phyloP scores from a whole-genome alignment of 2,329 filamentous ascomycete species.

The Zasmidium citrigriseum region DNA sequence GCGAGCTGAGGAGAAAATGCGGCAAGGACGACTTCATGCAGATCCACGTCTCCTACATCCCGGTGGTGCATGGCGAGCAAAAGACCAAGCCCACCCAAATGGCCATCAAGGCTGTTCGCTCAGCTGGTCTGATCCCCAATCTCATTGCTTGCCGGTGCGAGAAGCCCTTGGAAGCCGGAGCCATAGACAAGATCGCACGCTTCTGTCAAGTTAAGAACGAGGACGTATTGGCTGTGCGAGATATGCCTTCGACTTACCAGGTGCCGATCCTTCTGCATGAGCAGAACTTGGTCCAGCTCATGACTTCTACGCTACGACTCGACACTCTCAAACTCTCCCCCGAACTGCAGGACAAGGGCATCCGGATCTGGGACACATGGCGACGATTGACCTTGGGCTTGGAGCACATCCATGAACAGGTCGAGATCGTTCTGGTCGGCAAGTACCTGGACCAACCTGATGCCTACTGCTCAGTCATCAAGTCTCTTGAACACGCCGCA shows the following conservation, averaged over 20 bases:
- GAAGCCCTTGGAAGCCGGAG: conserved; percentile 68
- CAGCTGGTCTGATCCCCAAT: conserved; percentile 66
- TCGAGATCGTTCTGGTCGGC: conserved; percentile 84
- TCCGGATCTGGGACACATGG: conserved; percentile 77
- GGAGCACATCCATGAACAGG: conserved; percentile 65
- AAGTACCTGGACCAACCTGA: conserved; percentile 88
- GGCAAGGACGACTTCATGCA: conserved; percentile 81
- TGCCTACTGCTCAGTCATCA: conserved; percentile 80
- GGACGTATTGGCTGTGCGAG: conserved; percentile 83
- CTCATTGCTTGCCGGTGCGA: conserved; percentile 92
- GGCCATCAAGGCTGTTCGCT: conserved; percentile 80
- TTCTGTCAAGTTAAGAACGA: conserved; percentile 84
- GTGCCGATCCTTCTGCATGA: conserved; percentile 89
- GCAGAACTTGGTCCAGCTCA: conserved; percentile 70
- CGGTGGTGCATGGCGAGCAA: conserved; percentile 73
- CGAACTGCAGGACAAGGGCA: conserved; percentile 62
- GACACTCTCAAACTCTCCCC: conserved; percentile 53
- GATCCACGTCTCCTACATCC: conserved; percentile 88
- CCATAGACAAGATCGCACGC: conserved; percentile 83
- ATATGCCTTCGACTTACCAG: conserved; percentile 90
- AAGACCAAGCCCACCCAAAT: conserved; percentile 98
- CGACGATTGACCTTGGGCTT: conserved; percentile 67
- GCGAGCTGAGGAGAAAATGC: conserved; percentile 71
- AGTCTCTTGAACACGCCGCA: conserved; percentile 85
- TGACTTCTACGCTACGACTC: conserved; percentile 67